These are phyloP conservation scores for Hygrophila difformis DNA, from an alignment of 257 asterid species.

Conservation along the genomic window DNA sequence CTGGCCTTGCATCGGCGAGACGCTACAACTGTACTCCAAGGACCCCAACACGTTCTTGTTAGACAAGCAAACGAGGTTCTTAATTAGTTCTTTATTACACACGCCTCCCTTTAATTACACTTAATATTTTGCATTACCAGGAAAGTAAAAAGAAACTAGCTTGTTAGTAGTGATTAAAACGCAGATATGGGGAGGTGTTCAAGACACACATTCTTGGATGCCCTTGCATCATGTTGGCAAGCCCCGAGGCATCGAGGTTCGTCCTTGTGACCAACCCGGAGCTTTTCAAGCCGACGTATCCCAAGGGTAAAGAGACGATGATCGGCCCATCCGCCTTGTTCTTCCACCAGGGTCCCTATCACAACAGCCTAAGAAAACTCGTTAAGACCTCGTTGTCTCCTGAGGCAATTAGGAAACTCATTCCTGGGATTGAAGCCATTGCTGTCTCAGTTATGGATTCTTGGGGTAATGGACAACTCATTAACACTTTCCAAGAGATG, in stretches of 20 bases:
- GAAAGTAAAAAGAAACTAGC: too few species aligned
- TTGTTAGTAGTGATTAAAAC: not conserved
- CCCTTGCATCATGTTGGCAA: conserved; percentile 78
- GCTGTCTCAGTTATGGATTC: conserved; percentile 45
- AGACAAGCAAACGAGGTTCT: conserved; percentile 46
- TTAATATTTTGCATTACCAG: too few species aligned
- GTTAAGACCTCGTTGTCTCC: conserved; percentile 50
- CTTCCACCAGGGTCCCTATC: conserved; percentile 72
- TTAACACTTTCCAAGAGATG: conserved; percentile 56
- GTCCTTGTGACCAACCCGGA: conserved; percentile 52
- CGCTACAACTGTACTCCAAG: conserved; percentile 72
- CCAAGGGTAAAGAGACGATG: conserved; percentile 59
- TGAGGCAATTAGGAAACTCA: conserved; percentile 41
- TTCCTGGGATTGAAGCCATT: conserved; percentile 33
- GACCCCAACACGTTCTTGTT: conserved; percentile 58
- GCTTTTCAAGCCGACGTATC: conserved; percentile 87
- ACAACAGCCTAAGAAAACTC: conserved; percentile 51
- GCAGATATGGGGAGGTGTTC: conserved; percentile 79
- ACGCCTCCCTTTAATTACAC: too few species aligned
- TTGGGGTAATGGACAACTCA: conserved; percentile 29
- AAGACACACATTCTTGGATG: conserved; percentile 71
- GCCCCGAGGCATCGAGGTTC: conserved; percentile 87
- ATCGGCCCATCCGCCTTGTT: conserved; percentile 78
- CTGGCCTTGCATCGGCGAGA: conserved; percentile 79
- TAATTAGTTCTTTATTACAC: too few species aligned